Evolutionary conservation across 306 rosid genomes (phyloP), one percentile per base, ranked within the genome.

Genomic region (Malus sieversii): DNA sequence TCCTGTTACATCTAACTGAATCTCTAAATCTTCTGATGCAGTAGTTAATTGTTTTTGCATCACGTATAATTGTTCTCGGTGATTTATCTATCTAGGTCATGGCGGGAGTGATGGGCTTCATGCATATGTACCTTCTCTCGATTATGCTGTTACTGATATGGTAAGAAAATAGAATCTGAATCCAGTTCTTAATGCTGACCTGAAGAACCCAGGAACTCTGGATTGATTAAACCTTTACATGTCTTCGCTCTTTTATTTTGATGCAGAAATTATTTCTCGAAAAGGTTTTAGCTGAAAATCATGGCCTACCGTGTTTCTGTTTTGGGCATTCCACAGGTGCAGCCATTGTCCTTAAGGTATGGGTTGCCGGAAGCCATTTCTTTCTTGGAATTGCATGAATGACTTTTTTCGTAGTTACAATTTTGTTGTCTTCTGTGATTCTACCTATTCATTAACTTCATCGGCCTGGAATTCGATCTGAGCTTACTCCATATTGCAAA

Each of bases 91-190:
- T 64, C 8, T 59, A 95, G 99, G 99, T 42, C 99, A 95, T 58
- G 99, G 99, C 75, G 99, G 97, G 65, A 95, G 91, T 73, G 99
- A 95, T 77, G 99, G 97, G 22, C 79, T 95, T 77, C 99, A 92
- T 87, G 97, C 79, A 30, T 95, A 87, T 82, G 99, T 95, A 74
- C 90, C 86, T 82, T 95, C 97, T 81, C 91, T 95, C 14, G 97
- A 95, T 72, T 89, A 92, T 74, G 97, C 93, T 57, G 97, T 95
- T 76, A 70, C 81, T 20, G 99, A 95, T 77, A 33, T 84, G 96
- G 99, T 95, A 38, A 46, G 48, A 58, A 53, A 35, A 23, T 13
- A 63, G 29, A 71, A 40, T 23, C 30, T 16, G 6, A 70, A 48
- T 51, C n/a, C 61, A 42, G 8, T 38, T 42, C 53, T 42, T 42